A percentile compares a stretch with the other conserved stretches of the same genome.
phyloP scores from a whole-genome alignment of 1,139 yeast genomes.

The Saccharomyces hybrid region DNA sequence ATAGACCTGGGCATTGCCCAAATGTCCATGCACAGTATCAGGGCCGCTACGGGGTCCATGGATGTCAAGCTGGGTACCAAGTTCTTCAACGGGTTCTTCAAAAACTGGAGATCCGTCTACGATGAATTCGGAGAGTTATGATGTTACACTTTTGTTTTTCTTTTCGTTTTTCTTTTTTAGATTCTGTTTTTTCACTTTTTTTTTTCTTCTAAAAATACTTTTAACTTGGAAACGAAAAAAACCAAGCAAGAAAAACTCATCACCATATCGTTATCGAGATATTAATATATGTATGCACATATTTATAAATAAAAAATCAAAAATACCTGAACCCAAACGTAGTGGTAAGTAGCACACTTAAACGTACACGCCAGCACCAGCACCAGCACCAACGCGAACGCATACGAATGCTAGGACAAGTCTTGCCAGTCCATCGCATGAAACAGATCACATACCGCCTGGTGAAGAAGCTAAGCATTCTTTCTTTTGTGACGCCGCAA shows the following conservation, averaged over 20 bases:
- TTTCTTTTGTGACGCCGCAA: background rate
- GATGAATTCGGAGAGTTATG: constrained; percentile 39
- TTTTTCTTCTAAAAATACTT: background rate
- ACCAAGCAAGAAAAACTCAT: too few relatives aligned
- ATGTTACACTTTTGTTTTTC: background rate
- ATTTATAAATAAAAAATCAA: background rate
- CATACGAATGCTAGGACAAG: background rate
- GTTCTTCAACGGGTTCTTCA: constrained; percentile 56
- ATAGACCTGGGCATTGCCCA: constrained; percentile 74
- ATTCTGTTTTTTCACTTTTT: background rate
- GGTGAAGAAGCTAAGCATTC: background rate
- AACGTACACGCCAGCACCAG: background rate
- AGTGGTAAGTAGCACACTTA: background rate
- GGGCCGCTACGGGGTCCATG: constrained; percentile 65
- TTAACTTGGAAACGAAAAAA: background rate
- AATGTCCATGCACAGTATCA: constrained; percentile 71
- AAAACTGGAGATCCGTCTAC: constrained; percentile 48
- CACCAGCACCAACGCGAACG: too few relatives aligned
- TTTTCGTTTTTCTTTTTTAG: background rate
- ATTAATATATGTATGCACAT: background rate
- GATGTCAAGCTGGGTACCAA: constrained; percentile 62
- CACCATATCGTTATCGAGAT: background rate
- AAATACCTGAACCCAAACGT: background rate
- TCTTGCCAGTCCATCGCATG: background rate
- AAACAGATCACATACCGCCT: background rate